Base-by-base conservation (phyloP, 495 filamentous ascomycete species). In the Talaromyces nanjingensis region DNA sequence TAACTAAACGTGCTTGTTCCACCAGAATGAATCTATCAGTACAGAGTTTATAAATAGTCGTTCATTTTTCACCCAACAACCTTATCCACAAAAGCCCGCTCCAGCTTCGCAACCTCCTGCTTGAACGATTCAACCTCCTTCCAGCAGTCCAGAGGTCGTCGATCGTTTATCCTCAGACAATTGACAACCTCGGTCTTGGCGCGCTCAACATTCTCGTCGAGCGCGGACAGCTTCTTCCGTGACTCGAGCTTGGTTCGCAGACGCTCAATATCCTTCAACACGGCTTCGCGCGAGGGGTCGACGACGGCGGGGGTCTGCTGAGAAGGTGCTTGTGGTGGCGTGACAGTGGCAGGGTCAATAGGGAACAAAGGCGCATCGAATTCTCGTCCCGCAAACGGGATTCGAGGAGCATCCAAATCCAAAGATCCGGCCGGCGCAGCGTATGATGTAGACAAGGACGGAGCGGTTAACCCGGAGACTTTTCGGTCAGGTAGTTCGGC, bases 141-240 rank as follows among this genome's bases (percentile, higher is more conserved):
- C 89, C 91, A 98, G 82, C 94, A 98, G 81, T 98, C 88, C 72
- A 98, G 76, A 72, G 94, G 96, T 76, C 92, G 83, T 59, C 92
- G 80, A 70, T 98, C 93, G 77, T 97, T 89, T 71, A 86, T 80
- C 67, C 88, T 78, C 80, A 98, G 79, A 74, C 94, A 98, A 55
- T 84, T 82, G 65, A 94, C 85, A 57, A 98, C 88, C 65, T 88
- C 84, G 64, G 83, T 77, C 71, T 88, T 89, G 39, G 96, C 92
- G 73, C 80, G 81, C 73, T 89, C 83, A 29, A 97, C 83, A 56
- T 76, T 81, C 64, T 86, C 83, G 74, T 87, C 86, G 60, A 84
- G 64, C 66, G 87, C 80, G 20, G 82, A 77, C 63, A 97, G 70
- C 77, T 90, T 87, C 71, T 86, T 89, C 67, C 92, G 81, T 67